These are phyloP conservation scores for Aspergillus asperescens DNA, from an alignment of 495 filamentous ascomycete genomes.

Conservation along the genomic window DNA sequence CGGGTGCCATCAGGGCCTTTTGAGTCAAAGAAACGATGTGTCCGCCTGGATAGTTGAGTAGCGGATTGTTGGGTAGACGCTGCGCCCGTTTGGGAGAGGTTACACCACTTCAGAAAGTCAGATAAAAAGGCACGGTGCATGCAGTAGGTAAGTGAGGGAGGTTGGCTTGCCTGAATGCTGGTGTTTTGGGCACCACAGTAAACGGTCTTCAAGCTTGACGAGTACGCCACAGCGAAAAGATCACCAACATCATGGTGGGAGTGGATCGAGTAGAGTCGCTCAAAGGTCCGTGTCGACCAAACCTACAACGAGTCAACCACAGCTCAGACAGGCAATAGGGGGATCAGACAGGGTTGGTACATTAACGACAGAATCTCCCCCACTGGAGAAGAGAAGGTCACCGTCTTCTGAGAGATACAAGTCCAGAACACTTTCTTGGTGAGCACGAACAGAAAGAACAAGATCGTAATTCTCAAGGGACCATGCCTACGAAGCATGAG, in stretches of 20 bases:
- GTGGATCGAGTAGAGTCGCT: conserved; percentile 81
- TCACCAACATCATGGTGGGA: conserved; percentile 93
- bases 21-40: conserved; percentile 93
- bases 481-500: conserved; percentile 56
- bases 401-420: conserved; percentile 72
- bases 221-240: conserved; percentile 89
- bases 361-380: conserved; percentile 88
- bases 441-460: conserved; percentile 69
- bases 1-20: conserved; percentile 73
- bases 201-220: conserved; percentile 65
- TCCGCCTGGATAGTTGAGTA: conserved; percentile 72
- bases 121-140: background rate
- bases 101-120: conserved; percentile 51
- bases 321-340: too few species aligned
- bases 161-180: conserved; percentile 64
- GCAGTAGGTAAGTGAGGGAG: background rate
- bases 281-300: conserved; percentile 58
- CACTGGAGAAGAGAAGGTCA: conserved; percentile 81
- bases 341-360: conserved; percentile 44
- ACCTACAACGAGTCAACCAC: conserved; percentile 42
- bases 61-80: conserved; percentile 56
- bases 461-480: conserved; percentile 79
- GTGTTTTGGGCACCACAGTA: conserved; percentile 95
- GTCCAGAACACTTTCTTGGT: conserved; percentile 83
- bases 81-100: conserved; percentile 50